Evolutionary conservation across 208 protist species (phyloP).

Genomic region (Acanthamoeba sp.): DNA sequence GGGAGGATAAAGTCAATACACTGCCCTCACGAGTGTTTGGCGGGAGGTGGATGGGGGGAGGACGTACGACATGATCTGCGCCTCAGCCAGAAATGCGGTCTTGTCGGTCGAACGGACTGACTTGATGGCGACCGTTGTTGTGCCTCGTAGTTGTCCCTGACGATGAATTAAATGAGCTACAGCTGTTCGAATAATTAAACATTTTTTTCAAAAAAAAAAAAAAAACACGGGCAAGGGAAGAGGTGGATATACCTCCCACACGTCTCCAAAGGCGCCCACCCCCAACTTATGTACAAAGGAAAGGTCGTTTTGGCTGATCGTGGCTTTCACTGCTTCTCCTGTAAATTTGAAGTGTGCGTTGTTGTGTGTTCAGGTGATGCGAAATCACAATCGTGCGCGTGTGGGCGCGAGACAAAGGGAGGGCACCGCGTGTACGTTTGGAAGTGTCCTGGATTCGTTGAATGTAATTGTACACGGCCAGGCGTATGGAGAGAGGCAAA

Average conservation of each 20-base stretch:
- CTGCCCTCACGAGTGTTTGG: background rate
- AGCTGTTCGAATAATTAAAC: no score
- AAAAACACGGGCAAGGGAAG: no score
- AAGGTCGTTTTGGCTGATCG: conserved; percentile 60
- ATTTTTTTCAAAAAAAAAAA: no score
- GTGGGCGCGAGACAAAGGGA: background rate
- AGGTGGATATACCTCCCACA: conserved; percentile 45
- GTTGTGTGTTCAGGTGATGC: background rate
- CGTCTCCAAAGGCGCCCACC: conserved; percentile 65
- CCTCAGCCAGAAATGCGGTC: conserved; percentile 32
- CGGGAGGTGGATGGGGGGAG: background rate
- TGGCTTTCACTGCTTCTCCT: background rate
- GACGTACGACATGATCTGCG: conserved; percentile 73
- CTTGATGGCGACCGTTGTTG: conserved; percentile 73
- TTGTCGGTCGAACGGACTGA: conserved; percentile 5
- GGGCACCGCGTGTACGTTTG: background rate
- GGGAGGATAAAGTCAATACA: background rate
- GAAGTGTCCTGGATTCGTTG: background rate
- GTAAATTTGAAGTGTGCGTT: background rate
- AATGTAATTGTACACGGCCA: conserved; percentile 58
- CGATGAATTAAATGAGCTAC: background rate
- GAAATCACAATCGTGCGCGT: background rate
- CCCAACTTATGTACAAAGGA: conserved; percentile 72
- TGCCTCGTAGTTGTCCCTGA: conserved; percentile 56
- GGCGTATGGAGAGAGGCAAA: background rate